Evolutionary conservation across 1,284 basidiomycete species (phyloP), one percentile per base, ranked within the genome.

Genomic region (Neonothopanus nambi): DNA sequence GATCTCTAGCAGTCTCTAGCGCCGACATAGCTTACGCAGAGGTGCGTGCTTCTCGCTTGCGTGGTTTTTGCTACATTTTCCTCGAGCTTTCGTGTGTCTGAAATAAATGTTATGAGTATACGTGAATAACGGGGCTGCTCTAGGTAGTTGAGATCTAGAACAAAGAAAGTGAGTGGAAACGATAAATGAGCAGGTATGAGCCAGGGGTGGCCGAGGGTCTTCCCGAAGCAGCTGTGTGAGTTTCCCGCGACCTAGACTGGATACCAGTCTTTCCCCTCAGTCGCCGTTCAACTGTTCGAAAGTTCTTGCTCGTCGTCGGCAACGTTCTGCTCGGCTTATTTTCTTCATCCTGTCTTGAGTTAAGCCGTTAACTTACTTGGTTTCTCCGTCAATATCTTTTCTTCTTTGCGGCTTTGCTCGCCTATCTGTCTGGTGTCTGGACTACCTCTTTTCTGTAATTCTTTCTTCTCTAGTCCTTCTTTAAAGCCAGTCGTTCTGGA

Each of bases 401-500:
- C 59, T 46, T 57, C 54, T 57, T 56, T 57, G 57, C 52, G 57
- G 60, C 61, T 57, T 45, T 49, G 51, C 55, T 61, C 67, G 63
- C 67, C 28, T 64, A 63, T 66, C 65, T 63, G 60, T 52, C 64
- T 56, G 66, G 67, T 71, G 69, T 73, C 67, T 73, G 68, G 69
- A 70, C 70, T 64, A 66, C 67, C 66, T 61, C 54, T 59, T 62
- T 64, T 61, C 43, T 42, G 26, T 45, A n/a, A 20, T 52, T 53
- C 59, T 62, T 58, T 61, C 55, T 61, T 60, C 62, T 62, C 59
- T 58, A 64, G 61, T 65, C 65, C 63, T 61, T 65, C 62, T 57
- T 65, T 67, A 56, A 66, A 59, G 63, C 65, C 58, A 39, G 45
- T 59, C 62, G 55, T 61, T 62, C 42, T 54, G 59, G 59, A 87